phyloP scores from a whole-genome alignment of 139 green algal species.

The Chlorokybus atmophyticus region DNA sequence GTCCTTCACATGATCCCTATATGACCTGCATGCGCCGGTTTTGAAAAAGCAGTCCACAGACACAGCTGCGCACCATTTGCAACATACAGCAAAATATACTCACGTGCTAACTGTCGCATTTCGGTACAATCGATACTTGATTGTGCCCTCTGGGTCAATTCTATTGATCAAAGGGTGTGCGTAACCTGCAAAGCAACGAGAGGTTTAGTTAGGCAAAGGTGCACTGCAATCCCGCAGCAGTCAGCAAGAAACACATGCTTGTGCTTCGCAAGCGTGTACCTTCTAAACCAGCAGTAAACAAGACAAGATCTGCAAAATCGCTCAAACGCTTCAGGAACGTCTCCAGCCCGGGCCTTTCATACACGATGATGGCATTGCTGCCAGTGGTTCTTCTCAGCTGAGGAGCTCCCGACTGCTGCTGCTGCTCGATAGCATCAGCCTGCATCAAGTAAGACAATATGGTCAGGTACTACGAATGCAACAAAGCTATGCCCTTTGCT shows the following conservation, averaged over 20 bases:
- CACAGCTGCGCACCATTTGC: background rate
- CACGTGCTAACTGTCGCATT: conserved; percentile 22
- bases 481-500: no score
- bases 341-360: conserved; percentile 30
- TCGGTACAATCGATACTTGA: conserved; percentile 25
- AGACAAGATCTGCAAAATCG: conserved; percentile 38
- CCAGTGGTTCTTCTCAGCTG: no score
- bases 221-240: background rate
- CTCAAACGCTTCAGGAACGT: conserved; percentile 36
- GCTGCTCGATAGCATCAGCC: no score
- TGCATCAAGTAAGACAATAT: no score
- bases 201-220: background rate
- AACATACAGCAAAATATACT: background rate
- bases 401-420: no score
- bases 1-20: conserved; percentile 43
- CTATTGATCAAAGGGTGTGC: conserved; percentile 29
- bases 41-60: background rate
- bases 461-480: no score
- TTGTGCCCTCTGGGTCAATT: conserved; percentile 13
- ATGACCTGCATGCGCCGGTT: conserved; percentile 1
- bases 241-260: conserved; percentile 1
- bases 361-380: conserved; percentile 35
- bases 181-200: conserved; percentile 27
- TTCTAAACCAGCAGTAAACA: conserved; percentile 46
- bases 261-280: no score